Evolutionary conservation across 352 stramenopile species (phyloP).

Genomic region (Labyrinthula sp.): DNA sequence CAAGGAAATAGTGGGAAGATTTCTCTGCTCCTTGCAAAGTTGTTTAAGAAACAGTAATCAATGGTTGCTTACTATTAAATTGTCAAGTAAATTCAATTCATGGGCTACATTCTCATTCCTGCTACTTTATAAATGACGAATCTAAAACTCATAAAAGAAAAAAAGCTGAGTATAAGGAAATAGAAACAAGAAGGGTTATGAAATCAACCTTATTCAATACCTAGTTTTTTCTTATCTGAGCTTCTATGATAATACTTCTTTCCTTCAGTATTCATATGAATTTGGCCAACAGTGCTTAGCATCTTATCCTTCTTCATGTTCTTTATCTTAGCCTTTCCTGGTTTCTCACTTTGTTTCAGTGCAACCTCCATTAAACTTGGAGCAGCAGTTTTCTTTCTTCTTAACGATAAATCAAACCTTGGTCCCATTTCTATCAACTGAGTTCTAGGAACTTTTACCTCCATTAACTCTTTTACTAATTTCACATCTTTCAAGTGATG

Average conservation of each 20-base stretch:
- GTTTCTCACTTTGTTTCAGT: constrained; percentile 59
- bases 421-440: constrained; percentile 67
- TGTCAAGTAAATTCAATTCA: too few species aligned
- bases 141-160: too few species aligned
- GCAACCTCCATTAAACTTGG: constrained; percentile 79
- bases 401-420: constrained; percentile 56
- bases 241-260: too few species aligned
- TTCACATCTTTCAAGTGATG: constrained; percentile 32
- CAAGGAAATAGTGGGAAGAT: constrained; percentile 3
- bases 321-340: constrained; percentile 81
- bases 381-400: constrained; percentile 75
- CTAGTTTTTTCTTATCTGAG: too few species aligned
- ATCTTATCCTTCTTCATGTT: constrained; percentile 91
- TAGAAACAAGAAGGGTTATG: too few species aligned
- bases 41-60: too few species aligned
- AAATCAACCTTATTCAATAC: too few species aligned
- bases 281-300: constrained; percentile 84
- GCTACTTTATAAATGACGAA: too few species aligned
- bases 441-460: constrained; percentile 38
- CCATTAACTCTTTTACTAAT: constrained; percentile 27
- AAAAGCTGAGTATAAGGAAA: too few species aligned
- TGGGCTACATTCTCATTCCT: too few species aligned
- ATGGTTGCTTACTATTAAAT: too few species aligned
- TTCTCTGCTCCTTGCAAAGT: not conserved
- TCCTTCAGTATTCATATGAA: constrained; percentile 95